Conservation (phyloP, 805 yeast species). For the Candida orba region DNA sequence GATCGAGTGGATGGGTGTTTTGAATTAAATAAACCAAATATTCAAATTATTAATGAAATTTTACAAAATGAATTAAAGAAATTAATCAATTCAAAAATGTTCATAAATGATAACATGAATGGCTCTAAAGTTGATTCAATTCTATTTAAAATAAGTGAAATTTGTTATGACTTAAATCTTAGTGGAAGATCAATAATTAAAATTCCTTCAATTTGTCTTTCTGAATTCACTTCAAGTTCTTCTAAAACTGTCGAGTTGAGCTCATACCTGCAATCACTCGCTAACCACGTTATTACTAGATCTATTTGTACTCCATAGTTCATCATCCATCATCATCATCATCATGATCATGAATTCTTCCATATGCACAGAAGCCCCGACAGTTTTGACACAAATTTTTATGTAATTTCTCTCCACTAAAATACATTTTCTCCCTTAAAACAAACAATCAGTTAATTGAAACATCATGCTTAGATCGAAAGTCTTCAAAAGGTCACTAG, state of each 20-base stretch:
- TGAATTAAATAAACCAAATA: slow-evolving; percentile 29
- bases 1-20: slow-evolving; percentile 36
- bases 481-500: slow-evolving; percentile 16
- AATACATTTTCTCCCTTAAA: no score
- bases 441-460: background rate
- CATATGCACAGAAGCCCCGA: background rate
- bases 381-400: background rate
- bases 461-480: slow-evolving; percentile 4
- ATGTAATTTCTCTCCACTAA: no score
- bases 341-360: no score
- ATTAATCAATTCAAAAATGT: background rate
- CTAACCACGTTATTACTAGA: background rate
- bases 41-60: slow-evolving; percentile 24
- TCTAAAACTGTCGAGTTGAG: background rate
- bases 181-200: slow-evolving; percentile 11
- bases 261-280: background rate
- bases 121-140: background rate
- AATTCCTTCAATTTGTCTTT: slow-evolving; percentile 4
- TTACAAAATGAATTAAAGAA: slow-evolving; percentile 22
- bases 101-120: background rate
- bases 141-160: background rate
- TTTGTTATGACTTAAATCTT: slow-evolving; percentile 1
- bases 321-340: no score
- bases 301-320: no score
- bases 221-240: background rate